Evolutionary conservation across 2,329 filamentous ascomycete species (phyloP).

Genomic region (Xylariaceae sp.): DNA sequence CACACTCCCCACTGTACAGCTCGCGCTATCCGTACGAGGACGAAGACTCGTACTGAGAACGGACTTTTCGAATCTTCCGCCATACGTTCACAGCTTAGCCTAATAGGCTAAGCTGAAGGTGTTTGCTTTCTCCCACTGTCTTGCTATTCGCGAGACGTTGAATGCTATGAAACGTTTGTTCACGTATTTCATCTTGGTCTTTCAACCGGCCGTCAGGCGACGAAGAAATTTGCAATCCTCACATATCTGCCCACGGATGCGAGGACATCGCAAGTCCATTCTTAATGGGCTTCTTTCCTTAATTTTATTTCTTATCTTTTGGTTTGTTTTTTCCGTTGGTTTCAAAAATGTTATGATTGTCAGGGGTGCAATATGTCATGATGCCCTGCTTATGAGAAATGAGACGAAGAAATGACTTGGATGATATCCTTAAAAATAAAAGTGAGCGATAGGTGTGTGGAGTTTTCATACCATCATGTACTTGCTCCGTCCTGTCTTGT

Average conservation of each 20-base stretch:
- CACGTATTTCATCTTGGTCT: not conserved
- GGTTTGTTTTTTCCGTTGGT: conserved; percentile 17
- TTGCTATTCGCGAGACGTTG: not conserved
- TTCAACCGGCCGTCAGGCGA: not conserved
- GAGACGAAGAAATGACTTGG: conserved; percentile 19
- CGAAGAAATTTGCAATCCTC: conserved; percentile 21
- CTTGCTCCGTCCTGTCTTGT: conserved; percentile 12
- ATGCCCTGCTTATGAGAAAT: conserved; percentile 31
- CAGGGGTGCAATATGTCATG: conserved; percentile 15
- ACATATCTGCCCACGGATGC: conserved; percentile 14
- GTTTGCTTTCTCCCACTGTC: not conserved
- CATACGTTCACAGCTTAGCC: not conserved
- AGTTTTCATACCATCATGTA: conserved; percentile 11
- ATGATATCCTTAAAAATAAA: conserved; percentile 17
- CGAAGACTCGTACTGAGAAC: conserved; percentile 2
- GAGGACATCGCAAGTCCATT: conserved; percentile 3
- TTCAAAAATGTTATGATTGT: not conserved
- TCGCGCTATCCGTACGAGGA: conserved; percentile 6
- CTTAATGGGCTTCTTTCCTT: conserved; percentile 15
- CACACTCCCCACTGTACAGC: conserved; percentile 13
- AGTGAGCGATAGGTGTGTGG: conserved; percentile 10
- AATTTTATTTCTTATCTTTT: conserved; percentile 9
- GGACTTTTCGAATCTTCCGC: not conserved
- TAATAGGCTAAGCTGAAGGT: not conserved
- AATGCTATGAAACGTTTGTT: not conserved